Evolutionary conservation across 148 eudicot species (phyloP).

Genomic region (Polygonum maritimum): DNA sequence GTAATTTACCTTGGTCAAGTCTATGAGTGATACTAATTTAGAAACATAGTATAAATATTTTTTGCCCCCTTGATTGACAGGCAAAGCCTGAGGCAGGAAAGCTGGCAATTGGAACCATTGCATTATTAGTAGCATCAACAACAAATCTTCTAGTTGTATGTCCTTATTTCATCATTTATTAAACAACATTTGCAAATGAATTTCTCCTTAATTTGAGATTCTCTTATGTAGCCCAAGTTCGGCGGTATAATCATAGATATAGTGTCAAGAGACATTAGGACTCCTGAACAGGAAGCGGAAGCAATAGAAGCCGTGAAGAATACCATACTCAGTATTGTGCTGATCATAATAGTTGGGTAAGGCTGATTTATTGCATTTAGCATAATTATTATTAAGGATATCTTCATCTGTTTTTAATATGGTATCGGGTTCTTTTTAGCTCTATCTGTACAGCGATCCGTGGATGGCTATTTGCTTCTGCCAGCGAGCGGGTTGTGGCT

Average conservation of each 20-base stretch:
- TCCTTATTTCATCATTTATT: not conserved
- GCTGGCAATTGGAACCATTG: slow-evolving; percentile 59
- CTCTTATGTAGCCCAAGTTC: slow-evolving; percentile 65
- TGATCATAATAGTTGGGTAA: slow-evolving; percentile 38
- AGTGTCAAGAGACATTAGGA: slow-evolving; percentile 62
- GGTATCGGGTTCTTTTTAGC: slow-evolving; percentile 23
- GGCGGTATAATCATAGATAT: slow-evolving; percentile 87
- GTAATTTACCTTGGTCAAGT: slow-evolving; percentile 14
- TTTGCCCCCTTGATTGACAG: slow-evolving; percentile 22
- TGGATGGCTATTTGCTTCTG: slow-evolving; percentile 80
- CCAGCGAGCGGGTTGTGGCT: slow-evolving; percentile 93
- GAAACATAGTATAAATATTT: not conserved
- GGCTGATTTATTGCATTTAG: not conserved
- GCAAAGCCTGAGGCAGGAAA: slow-evolving; percentile 79
- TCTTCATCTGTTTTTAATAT: not conserved
- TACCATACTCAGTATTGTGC: slow-evolving; percentile 58
- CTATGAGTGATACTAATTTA: not conserved
- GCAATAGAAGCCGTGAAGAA: slow-evolving; percentile 54
- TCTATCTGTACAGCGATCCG: slow-evolving; percentile 67
- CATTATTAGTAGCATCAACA: slow-evolving; percentile 66
- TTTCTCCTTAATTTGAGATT: not conserved
- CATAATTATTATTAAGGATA: not conserved
- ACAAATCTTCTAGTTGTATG: slow-evolving; percentile 71
- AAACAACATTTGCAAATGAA: not conserved
- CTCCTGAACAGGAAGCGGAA: slow-evolving; percentile 53